Evolutionary conservation across 2,329 filamentous ascomycete species (phyloP).

Genomic region (Talaromyces sp.): DNA sequence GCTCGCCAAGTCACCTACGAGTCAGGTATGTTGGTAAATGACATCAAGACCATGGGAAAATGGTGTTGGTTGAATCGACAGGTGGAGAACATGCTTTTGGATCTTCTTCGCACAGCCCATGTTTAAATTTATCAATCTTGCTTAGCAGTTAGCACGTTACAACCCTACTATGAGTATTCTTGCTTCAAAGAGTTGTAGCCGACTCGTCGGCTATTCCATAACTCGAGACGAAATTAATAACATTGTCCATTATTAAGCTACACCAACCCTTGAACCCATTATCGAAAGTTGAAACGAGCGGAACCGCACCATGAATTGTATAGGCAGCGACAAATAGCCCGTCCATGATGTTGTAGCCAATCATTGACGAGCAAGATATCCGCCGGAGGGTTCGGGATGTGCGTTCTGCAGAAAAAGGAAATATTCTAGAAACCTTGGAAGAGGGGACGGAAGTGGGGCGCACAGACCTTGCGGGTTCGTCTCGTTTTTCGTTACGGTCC

Average conservation of each 20-base stretch:
- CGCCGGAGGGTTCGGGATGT: neutral
- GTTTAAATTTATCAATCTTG: neutral
- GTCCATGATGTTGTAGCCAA: neutral
- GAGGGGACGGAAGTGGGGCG: neutral
- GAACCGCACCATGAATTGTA: neutral
- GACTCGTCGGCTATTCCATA: neutral
- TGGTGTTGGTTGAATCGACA: neutral
- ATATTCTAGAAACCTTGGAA: constrained; percentile 1
- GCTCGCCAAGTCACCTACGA: neutral
- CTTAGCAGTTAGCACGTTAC: neutral
- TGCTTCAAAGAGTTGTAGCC: neutral
- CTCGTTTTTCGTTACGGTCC: neutral
- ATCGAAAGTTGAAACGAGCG: neutral
- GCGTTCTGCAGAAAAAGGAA: neutral
- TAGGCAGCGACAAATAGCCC: neutral
- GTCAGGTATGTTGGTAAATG: neutral
- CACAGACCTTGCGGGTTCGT: neutral
- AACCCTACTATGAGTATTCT: neutral
- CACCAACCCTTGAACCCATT: neutral
- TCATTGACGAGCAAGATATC: neutral
- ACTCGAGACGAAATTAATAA: neutral
- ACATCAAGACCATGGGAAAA: neutral
- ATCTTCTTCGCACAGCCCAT: constrained; percentile 3
- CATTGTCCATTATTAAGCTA: neutral
- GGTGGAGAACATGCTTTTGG: neutral